phyloP scores from a whole-genome alignment of 75 land plant species.

The Sequoiadendron giganteum region DNA sequence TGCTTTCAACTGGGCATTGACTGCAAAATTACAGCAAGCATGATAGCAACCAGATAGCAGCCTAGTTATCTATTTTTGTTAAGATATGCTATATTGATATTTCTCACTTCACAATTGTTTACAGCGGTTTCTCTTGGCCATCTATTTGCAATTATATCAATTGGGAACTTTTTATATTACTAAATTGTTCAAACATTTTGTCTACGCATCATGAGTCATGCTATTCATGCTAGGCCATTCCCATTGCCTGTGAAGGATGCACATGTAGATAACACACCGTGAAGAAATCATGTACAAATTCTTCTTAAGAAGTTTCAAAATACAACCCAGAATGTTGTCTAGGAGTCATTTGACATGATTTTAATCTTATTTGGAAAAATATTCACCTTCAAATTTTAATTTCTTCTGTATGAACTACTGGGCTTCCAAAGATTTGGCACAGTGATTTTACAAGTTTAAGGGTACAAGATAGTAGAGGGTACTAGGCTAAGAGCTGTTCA shows the following conservation, averaged over 20 bases:
- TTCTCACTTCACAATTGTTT: not conserved
- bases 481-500: not conserved
- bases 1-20: not conserved
- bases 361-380: not conserved
- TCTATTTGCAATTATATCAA: not conserved
- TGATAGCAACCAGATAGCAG: not conserved
- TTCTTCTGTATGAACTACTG: not conserved
- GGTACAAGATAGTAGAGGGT: not conserved
- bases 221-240: not conserved
- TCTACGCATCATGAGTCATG: not conserved
- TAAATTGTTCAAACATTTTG: not conserved
- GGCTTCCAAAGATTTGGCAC: not conserved
- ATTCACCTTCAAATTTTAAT: not conserved
- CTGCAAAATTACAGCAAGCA: not conserved
- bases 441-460: not conserved
- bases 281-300: not conserved
- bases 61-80: not conserved
- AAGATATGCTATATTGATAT: not conserved
- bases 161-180: not conserved
- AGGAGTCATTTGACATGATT: not conserved
- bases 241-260: not conserved
- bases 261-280: not conserved
- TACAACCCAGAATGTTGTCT: not conserved
- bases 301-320: not conserved
- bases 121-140: not conserved